Evolutionary conservation across 116 monocot species (phyloP), one percentile per base, ranked within the genome.

Genomic region (Posidonia oceanica): DNA sequence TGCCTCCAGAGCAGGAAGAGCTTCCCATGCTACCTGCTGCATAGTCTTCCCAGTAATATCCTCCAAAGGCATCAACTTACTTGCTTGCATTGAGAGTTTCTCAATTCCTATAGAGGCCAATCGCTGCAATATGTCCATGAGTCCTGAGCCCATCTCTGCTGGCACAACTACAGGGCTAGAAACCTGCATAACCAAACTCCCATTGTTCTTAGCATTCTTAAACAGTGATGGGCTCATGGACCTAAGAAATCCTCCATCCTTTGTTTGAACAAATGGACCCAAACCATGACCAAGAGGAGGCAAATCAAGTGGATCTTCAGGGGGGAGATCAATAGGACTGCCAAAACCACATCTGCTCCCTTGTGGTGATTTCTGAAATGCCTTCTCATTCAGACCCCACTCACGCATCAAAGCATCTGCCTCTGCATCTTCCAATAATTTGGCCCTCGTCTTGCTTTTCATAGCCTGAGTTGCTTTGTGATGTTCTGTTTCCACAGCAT

Each of bases 81-180:
- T 83, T 10, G 85, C 83, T 66, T 85, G 83, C 79, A 69, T 77
- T 21, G 85, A 83, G 5, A 89, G 69, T 75, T 85, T 85, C 59
- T 89, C 89, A 63, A 89, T 79, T 21, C 83, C 89, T 36, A 85
- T 71, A 44, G 89, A 83, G 67, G 89, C 89, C 76, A 89, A 71
- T 8, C 39, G 54, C 75, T 85, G 76, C 72, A 89, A 72, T 70
- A 89, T 81, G 21, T 81, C 85, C 83, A 78, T 79, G 20, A 83
- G 69, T 14, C 61, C 75, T 57, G 84, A 86, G 36, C 96, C 96
- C 91, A 96, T 86, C 69, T 91, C 91, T 70, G 96, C 96, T 8
- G 96, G 91, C 69, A 96, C 73, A n/a, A 96, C 91, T 69, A 96
- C 78, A 52, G 96, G 96, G 53, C 81, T 84, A 4, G 96, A 91